Conservation (phyloP, 2,329 filamentous ascomycete genomes). For the Colletotrichum orchidophilum region DNA sequence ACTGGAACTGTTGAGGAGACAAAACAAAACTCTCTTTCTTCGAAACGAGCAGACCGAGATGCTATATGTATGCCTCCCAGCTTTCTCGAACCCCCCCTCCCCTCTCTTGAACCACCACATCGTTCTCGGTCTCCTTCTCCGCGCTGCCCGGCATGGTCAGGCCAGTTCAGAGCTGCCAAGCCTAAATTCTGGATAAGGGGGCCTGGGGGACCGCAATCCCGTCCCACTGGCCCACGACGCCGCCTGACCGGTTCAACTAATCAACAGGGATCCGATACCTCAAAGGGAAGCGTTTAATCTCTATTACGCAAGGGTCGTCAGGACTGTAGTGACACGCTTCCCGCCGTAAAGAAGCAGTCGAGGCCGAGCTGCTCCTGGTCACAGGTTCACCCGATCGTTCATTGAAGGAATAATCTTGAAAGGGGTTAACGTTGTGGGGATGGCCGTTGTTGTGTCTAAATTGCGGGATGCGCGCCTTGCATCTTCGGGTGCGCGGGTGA, state of each 20-base stretch:
- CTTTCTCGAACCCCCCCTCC: neutral
- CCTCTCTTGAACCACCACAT: neutral
- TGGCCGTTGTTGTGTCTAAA: slow-evolving; percentile 29
- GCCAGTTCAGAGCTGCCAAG: slow-evolving; percentile 21
- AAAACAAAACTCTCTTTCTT: neutral
- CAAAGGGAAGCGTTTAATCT: slow-evolving; percentile 14
- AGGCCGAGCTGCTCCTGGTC: neutral
- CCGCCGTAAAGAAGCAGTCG: neutral
- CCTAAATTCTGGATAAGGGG: slow-evolving; percentile 19
- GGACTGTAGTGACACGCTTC: neutral
- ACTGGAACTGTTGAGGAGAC: slow-evolving; percentile 28
- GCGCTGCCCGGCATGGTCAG: slow-evolving; percentile 6
- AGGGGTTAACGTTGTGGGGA: slow-evolving; percentile 24
- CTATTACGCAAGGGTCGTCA: neutral
- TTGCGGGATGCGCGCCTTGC: slow-evolving; percentile 33
- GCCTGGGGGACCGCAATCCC: neutral
- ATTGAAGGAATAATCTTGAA: slow-evolving; percentile 30
- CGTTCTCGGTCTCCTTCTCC: neutral
- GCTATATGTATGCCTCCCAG: slow-evolving; percentile 25
- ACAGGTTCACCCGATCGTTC: neutral
- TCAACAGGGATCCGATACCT: neutral
- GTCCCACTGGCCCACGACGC: slow-evolving; percentile 20
- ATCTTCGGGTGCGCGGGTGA: slow-evolving; percentile 10
- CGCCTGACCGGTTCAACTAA: slow-evolving; percentile 16
- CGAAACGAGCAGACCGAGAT: neutral